These are phyloP conservation scores for Thalassiosira exigua DNA, from an alignment of 352 stramenopile genomes.

Conservation along the genomic window DNA sequence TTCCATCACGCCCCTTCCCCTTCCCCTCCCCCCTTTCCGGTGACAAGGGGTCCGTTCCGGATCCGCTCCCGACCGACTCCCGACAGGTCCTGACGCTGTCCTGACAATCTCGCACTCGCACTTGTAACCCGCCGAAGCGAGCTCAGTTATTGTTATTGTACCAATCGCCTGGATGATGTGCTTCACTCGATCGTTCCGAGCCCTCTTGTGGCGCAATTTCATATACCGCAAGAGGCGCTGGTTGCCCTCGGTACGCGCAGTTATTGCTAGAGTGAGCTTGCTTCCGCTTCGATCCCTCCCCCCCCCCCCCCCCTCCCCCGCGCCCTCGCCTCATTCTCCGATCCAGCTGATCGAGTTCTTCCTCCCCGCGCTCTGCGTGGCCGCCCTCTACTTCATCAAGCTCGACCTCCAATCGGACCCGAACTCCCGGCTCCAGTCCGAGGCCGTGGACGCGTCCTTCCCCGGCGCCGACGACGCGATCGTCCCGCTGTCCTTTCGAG, in stretches of 20 bases:
- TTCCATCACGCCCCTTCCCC: too few species aligned
- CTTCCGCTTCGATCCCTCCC: too few species aligned
- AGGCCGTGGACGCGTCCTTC: slow-evolving; percentile 37
- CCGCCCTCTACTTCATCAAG: slow-evolving; percentile 57
- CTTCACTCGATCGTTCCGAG: slow-evolving; percentile 52
- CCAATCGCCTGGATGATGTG: too few species aligned
- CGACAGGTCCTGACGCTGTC: too few species aligned
- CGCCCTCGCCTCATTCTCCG: too few species aligned
- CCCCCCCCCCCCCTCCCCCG: background rate
- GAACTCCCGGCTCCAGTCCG: slow-evolving; percentile 46
- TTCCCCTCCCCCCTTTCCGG: too few species aligned
- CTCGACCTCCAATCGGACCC: slow-evolving; percentile 44
- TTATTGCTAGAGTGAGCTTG: too few species aligned
- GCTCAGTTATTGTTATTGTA: too few species aligned
- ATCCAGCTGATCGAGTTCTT: slow-evolving; percentile 56
- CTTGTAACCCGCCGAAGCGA: too few species aligned
- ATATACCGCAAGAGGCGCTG: slow-evolving; percentile 55
- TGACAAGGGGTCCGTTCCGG: too few species aligned
- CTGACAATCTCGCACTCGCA: too few species aligned
- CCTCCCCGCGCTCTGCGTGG: slow-evolving; percentile 46
- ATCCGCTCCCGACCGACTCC: too few species aligned
- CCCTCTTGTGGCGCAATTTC: slow-evolving; percentile 48
- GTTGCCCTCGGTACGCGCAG: slow-evolving; percentile 53
- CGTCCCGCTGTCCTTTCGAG: slow-evolving; percentile 54
- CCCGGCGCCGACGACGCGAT: slow-evolving; percentile 41